A percentile compares a stretch with the other conserved stretches of the same genome.
These are phyloP conservation scores for Arxiozyma bovina DNA, from an alignment of 1,139 yeast species.

Conservation along the genomic window DNA sequence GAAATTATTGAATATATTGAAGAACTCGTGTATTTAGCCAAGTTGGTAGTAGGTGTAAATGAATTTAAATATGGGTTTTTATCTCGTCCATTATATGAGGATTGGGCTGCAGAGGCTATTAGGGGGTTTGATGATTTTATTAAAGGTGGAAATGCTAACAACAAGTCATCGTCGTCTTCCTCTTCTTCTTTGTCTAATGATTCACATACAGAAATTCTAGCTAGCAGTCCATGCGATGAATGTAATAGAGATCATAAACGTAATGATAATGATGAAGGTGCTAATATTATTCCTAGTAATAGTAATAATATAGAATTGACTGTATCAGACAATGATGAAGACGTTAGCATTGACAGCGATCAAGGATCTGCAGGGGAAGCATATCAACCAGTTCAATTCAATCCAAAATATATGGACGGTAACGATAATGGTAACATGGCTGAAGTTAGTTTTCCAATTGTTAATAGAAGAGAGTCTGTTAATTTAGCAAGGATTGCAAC, in stretches of 20 bases:
- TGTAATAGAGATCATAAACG: not conserved
- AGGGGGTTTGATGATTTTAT: conserved; percentile 28
- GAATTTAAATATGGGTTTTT: conserved; percentile 43
- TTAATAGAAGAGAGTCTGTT: conserved; percentile 7
- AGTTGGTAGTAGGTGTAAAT: conserved; percentile 39
- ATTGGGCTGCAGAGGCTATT: conserved; percentile 36
- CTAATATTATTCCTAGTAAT: not conserved
- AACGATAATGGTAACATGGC: not conserved
- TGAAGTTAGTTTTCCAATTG: not conserved
- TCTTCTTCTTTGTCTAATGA: not conserved
- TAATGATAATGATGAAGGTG: not conserved
- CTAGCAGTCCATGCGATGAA: not conserved
- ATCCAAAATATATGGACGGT: not conserved
- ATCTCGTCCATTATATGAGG: conserved; percentile 39
- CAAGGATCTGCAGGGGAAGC: not conserved
- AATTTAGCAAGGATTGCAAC: conserved; percentile 28
- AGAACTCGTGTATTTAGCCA: conserved; percentile 37
- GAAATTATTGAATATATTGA: conserved; percentile 44
- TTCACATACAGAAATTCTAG: not conserved
- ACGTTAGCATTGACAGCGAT: conserved; percentile 1
- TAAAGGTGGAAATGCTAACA: conserved; percentile 7
- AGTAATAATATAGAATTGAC: not conserved
- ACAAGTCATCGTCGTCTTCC: not conserved
- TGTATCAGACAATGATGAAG: conserved; percentile 1
- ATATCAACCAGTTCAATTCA: conserved; percentile 6